These are phyloP conservation scores for Boletus albobrunnescens DNA, from an alignment of 1,284 basidiomycete species.

Conservation along the genomic window DNA sequence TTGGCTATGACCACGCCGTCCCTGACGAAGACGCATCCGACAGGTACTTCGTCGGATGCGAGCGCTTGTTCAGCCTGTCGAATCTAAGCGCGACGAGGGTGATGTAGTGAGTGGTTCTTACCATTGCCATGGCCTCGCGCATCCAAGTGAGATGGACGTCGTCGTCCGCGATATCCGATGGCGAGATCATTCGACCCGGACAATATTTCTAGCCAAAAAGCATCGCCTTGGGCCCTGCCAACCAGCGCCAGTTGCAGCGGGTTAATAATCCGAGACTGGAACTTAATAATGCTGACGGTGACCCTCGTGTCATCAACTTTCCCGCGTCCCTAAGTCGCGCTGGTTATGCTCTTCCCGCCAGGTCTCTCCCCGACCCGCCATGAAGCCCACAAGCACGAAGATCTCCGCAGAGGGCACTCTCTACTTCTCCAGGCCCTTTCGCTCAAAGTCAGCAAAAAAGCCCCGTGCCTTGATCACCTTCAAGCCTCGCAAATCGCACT, in stretches of 20 bases:
- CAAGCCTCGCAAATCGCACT: conserved; percentile 75
- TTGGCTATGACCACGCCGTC: conserved; percentile 73
- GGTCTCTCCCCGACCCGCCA: conserved; percentile 8
- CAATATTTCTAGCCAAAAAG: too few relatives aligned
- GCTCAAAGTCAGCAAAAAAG: conserved; percentile 62
- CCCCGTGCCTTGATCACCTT: conserved; percentile 78
- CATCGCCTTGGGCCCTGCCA: too few relatives aligned
- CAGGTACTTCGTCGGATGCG: conserved; percentile 84
- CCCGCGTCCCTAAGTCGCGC: conserved; percentile 4
- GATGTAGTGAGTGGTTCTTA: conserved; percentile 17
- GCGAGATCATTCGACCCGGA: background rate
- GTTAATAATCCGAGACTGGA: background rate
- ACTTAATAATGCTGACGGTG: background rate
- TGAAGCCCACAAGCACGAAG: conserved; percentile 18
- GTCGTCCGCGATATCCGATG: background rate
- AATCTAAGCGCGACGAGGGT: background rate
- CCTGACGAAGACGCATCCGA: conserved; percentile 94
- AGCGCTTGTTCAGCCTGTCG: conserved; percentile 81
- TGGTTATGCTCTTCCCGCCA: too few relatives aligned
- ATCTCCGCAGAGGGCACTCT: conserved; percentile 59
- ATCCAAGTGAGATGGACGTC: conserved; percentile 42
- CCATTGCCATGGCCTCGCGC: conserved; percentile 55
- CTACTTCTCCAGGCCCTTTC: conserved; percentile 71
- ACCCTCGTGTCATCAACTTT: conserved; percentile 9
- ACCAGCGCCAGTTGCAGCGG: too few relatives aligned